phyloP scores from a whole-genome alignment of 2,329 filamentous ascomycete species.

The Colletotrichum sublineola region DNA sequence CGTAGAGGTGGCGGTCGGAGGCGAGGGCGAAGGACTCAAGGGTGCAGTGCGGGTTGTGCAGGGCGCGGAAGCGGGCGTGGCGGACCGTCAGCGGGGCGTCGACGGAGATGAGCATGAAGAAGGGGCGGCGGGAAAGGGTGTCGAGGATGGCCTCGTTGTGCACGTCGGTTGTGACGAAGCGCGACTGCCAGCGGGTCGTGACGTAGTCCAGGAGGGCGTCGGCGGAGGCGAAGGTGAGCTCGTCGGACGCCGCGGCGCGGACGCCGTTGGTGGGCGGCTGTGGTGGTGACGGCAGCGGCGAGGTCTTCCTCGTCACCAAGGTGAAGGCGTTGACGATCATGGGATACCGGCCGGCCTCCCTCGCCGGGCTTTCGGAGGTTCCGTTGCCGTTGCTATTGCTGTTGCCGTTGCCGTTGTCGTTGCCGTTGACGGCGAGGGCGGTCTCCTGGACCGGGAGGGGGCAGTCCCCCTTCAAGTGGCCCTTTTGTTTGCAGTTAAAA shows the following conservation, averaged over 20 bases:
- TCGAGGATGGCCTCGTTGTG: constrained; percentile 80
- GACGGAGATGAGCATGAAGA: constrained; percentile 92
- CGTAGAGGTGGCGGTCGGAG: constrained; percentile 84
- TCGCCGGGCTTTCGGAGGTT: background rate
- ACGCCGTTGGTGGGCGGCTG: constrained; percentile 73
- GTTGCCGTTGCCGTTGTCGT: background rate
- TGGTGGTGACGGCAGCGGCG: constrained; percentile 61
- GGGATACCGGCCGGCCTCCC: background rate
- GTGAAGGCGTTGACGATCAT: constrained; percentile 24
- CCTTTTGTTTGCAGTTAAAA: constrained; percentile 24
- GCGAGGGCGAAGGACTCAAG: constrained; percentile 69
- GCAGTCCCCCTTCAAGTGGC: constrained; percentile 24
- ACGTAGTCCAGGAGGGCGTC: constrained; percentile 85
- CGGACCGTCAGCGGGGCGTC: constrained; percentile 89
- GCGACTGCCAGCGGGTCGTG: constrained; percentile 84
- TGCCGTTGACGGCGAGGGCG: constrained; percentile 13
- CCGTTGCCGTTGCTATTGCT: background rate
- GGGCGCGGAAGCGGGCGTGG: constrained; percentile 81
- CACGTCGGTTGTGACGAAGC: constrained; percentile 90
- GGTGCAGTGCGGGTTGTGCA: constrained; percentile 49
- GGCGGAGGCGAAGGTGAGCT: constrained; percentile 69
- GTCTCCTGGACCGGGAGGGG: constrained; percentile 12
- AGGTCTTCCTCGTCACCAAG: background rate
- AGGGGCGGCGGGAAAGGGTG: constrained; percentile 82
- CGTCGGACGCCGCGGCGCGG: constrained; percentile 43